Evolutionary conservation across 805 yeast genomes (phyloP).

Genomic region (Schwanniomyces pseudopolymorphus): DNA sequence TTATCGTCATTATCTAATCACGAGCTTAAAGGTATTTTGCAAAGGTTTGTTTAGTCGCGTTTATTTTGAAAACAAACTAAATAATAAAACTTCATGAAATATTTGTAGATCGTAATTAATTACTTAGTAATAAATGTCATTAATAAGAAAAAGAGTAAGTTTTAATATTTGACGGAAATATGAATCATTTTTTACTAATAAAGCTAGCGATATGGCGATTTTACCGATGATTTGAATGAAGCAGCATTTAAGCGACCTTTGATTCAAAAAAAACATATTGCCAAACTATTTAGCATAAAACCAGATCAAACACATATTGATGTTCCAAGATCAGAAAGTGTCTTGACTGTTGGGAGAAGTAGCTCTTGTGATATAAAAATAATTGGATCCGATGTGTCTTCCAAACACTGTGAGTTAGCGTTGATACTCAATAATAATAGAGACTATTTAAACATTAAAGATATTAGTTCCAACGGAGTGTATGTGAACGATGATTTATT

Average conservation of each 20-base stretch:
- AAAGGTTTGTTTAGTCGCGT: conserved; percentile 20
- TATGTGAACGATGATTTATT: conserved; percentile 58
- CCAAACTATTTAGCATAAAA: conserved; percentile 20
- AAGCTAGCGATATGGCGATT: conserved; percentile 5
- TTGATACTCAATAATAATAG: conserved; percentile 33
- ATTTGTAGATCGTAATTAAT: not conserved
- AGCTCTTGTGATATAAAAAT: conserved; percentile 57
- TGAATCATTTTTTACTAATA: not conserved
- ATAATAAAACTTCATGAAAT: too few relatives aligned
- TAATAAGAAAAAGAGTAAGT: conserved; percentile 27
- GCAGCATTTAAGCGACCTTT: conserved; percentile 10
- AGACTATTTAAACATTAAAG: conserved; percentile 50
- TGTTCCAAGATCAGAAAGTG: conserved; percentile 20
- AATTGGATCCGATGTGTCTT: conserved; percentile 60
- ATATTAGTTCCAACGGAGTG: conserved; percentile 65
- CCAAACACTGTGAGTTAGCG: conserved; percentile 58
- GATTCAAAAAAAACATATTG: conserved; percentile 15
- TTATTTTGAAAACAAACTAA: conserved; percentile 4
- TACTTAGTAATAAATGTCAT: conserved; percentile 17
- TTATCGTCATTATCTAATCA: conserved; percentile 10
- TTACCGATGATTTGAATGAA: conserved; percentile 5
- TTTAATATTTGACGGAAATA: not conserved
- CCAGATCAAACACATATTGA: conserved; percentile 15
- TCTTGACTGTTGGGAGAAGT: conserved; percentile 51
- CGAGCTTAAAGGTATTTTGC: conserved; percentile 27